Evolutionary conservation across 768 basidiomycete species (phyloP).

Genomic region (Suillus subaureus): DNA sequence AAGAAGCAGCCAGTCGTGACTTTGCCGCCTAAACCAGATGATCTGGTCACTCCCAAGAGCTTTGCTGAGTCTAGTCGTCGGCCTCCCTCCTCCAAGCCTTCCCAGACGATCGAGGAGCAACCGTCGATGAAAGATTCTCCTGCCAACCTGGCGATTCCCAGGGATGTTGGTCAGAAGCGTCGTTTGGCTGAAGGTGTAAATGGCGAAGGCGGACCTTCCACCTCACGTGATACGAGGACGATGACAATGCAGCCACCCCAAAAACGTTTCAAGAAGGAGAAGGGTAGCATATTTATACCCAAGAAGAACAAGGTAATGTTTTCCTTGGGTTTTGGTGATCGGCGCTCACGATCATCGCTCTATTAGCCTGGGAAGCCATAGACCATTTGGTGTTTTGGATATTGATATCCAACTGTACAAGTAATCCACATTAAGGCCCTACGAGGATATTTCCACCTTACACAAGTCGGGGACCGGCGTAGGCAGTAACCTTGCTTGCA

Average conservation of each 20-base stretch:
- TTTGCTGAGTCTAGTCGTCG: slow-evolving; percentile 32
- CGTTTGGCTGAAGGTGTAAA: slow-evolving; percentile 14
- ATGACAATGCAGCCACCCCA: slow-evolving; percentile 30
- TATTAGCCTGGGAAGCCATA: slow-evolving; percentile 4
- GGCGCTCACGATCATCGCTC: background rate
- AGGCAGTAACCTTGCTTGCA: background rate
- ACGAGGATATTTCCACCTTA: background rate
- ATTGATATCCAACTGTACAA: slow-evolving; percentile 1
- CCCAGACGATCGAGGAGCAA: background rate
- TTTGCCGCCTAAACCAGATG: slow-evolving; percentile 26
- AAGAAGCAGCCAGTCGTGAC: slow-evolving; percentile 17
- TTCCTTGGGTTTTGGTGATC: background rate
- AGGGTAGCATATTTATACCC: slow-evolving; percentile 59
- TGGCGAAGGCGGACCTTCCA: slow-evolving; percentile 17
- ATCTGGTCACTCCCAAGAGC: slow-evolving; percentile 42
- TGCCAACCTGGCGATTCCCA: background rate
- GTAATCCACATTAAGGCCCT: background rate
- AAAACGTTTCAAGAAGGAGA: slow-evolving; percentile 37
- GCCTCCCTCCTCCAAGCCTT: slow-evolving; percentile 6
- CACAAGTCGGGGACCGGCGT: no score
- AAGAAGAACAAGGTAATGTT: slow-evolving; percentile 44
- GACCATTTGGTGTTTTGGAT: background rate
- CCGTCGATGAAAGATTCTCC: slow-evolving; percentile 12
- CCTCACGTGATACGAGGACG: slow-evolving; percentile 23
- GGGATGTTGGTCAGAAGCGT: slow-evolving; percentile 23